Evolutionary conservation across 257 asterid genomes (phyloP), one percentile per base, ranked within the genome.

Genomic region (Mentha longifolia): DNA sequence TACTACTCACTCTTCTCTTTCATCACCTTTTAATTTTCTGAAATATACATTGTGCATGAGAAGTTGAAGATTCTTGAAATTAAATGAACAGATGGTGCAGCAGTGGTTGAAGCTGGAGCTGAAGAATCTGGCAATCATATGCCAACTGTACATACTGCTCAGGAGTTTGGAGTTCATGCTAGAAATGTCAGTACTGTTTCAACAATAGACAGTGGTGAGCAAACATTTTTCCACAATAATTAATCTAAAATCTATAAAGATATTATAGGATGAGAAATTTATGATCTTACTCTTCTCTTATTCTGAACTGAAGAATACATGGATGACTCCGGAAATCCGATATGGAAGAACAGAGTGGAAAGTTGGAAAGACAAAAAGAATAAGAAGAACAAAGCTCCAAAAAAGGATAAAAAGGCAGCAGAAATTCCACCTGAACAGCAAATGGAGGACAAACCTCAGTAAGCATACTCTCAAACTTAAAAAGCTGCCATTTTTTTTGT

Each of bases 361-460:
- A 95, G 98, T 77, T 95, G 99, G 99, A 95, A 92, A 79, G 97
- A 95, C 14, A 95, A 85, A 93, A 94, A 92, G 77, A 87, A 65
- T 73, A 92, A 85, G 89, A 92, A 92, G 85, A 89, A 86, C 77
- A 59, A 49, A 37, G 76, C 79, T 6, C 77, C 85, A 7, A 82
- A 61, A 43, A 84, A 84, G 78, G 80, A 77, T 50, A 85, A 75
- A 22, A 83, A 83, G 31, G 92, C 77, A 78, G 88, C 77, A 11
- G 81, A 75, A 74, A 66, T 87, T 80, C 96, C 98, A 50, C 49
- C 76, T 25, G 92, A 81, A 33, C 96, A 89, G 68, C 92, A 84
- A 60, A 92, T 89, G 97, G 97, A 91, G 51, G 99, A 88, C 62
- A 82, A 84, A 10, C 74, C 80, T 52, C 86, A 85, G 98, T 92